Evolutionary conservation across 495 filamentous ascomycete species (phyloP), one percentile per base, ranked within the genome.

Genomic region (Schizothecium vesticola): DNA sequence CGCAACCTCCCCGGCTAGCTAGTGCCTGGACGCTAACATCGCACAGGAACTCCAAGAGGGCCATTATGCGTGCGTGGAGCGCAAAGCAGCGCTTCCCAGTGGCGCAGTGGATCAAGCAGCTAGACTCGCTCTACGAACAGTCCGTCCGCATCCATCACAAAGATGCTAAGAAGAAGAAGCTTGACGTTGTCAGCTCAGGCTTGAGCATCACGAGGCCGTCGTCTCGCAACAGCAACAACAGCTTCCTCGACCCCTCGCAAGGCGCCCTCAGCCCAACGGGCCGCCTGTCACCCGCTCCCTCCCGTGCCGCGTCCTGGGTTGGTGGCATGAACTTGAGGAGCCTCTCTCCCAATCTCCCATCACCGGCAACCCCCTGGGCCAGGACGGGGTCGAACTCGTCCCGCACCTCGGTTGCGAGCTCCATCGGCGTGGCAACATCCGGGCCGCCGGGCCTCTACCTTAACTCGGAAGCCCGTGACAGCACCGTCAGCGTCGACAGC

Each of bases 51-150:
- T 25, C 33, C 12, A 76, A 76, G 68, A 60, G 90, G 61, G 86
- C 87, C 0, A 84, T 85, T 74, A 92, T 93, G 91, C 83, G 91
- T 63, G 91, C 91, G 56, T 83, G 88, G 28, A 90, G 89, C n/a
- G 89, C 89, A 3, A 88, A 88, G 71, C 90, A 93, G 70, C 85
- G 91, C 9, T 93, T 92, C 78, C 91, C 91, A 9, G 89, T 90
- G 24, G 86, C 85, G 2, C 87, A 89, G 67, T 90, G 88, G 88
- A 76, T 89, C 43, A 84, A 88, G 70, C 84, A 87, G 71, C 70
- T 90, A 43, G 88, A 88, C 55, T 85, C 85, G 29, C 79, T 90
- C 13, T 86, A 90, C 72, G 80, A 82, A 21, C 86, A 84, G 51
- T 76, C 79, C 29, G 80, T 80, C 68, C 73, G 74, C 25, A 75